Evolutionary conservation across 805 yeast species (phyloP), one percentile per base, ranked within the genome.

Genomic region (Saccharomycopsis javanensis): DNA sequence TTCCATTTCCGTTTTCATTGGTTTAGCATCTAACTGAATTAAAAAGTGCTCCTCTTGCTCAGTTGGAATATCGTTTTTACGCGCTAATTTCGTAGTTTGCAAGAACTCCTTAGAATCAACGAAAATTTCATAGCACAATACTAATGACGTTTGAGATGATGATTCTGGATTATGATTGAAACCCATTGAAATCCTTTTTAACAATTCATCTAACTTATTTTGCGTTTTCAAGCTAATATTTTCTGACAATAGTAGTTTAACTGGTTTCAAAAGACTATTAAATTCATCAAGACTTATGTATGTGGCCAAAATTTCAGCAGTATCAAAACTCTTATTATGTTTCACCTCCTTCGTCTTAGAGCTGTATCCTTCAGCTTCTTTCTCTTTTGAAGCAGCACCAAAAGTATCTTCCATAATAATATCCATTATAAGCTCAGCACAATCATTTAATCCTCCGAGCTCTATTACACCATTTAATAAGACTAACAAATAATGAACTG

Each of bases 351-450:
- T 87, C 82, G 90, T 87, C 60, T 84, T 82, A 31, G 88, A 83
- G 55, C 79, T 80, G 66, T 94, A 92, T 18, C 90, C 96, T 60
- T 90, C 97, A 4, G 94, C 91, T 62, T 94, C 98, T 67, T 94
- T 92, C 66, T 94, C 98, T 66, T 85, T 86, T 35, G 96, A 96
- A 3, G 96, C 87, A 8, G 85, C 79, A 25, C 99, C 99, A 69
- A 94, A 91, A 3, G 83, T 79, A 66, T 92, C 97, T 66, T 90
- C 96, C 96, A 92, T 92, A 23, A 91, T 76, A 15, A 89, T 74
- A 23, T 80, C 82, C 63, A 85, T 83, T 11, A 91, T 71, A 56
- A 85, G 64, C 1, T 72, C 72, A 3, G 85, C 79, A 10, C 81
- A 75, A 13, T 80, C 83, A 68, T 90, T 94, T 48, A 92, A 71